Evolutionary conservation across 2,329 filamentous ascomycete species (phyloP), one percentile per base, ranked within the genome.

Genomic region (Didymella sp.): DNA sequence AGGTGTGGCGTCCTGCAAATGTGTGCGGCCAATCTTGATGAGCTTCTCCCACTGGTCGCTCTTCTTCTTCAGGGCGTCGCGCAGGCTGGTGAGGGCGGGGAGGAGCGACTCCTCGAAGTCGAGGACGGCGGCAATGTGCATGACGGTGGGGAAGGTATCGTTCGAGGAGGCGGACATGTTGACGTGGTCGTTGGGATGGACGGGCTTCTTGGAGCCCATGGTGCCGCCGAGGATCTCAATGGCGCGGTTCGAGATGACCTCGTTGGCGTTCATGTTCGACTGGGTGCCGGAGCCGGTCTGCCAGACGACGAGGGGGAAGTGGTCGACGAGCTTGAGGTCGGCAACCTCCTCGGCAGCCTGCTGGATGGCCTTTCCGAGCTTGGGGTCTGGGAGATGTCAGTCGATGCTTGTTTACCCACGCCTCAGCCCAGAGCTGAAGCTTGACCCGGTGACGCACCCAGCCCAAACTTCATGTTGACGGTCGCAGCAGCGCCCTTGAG

Each of bases 221-320:
- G 85, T 85, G 71, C 95, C 95, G 69, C 95, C 95, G 51, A 98
- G 85, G 63, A 98, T 96, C 84, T 98, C 94, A 79, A 98, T 98
- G 65, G 95, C 95, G 66, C 95, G 91, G 86, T 98, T 99, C 65
- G 94, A 97, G 79, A 99, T 98, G 79, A 99, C 95, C 79, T 99
- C 95, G 83, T 99, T 99, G 77, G 94, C 93, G 82, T 99, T 99
- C 95, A 98, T 98, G 87, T 96, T 98, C 78, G 93, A 97, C 84
- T 98, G 95, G 27, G 95, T 98, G 76, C 95, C 95, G 47, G 95
- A 98, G 63, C 95, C 95, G 51, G 95, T 99, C 84, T 99, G 95
- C 95, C 95, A 99, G 75, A 99, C 94, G 55, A 98, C 94, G 60
- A 98, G 90, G 65, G 95, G 95, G 82, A 99, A 98, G 84, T 98